Conservation (phyloP, 495 filamentous ascomycete genomes). For the Neurospora sp. region DNA sequence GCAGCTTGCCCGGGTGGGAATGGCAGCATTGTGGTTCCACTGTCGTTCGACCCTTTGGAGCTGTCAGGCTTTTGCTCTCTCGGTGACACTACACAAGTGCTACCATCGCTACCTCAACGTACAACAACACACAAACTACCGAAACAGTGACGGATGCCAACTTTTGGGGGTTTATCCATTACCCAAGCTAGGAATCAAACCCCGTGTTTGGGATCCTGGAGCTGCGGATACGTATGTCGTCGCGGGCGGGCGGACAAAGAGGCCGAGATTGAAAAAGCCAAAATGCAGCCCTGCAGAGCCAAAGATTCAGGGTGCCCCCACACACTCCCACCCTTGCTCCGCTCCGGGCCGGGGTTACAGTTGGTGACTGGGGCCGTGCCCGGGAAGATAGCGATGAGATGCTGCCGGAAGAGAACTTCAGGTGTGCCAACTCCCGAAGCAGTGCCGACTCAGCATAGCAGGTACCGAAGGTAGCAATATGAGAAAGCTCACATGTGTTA, state of each 20-base stretch:
- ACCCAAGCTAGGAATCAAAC: not conserved
- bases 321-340: not conserved
- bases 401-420: not conserved
- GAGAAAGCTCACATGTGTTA: not conserved
- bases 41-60: not conserved
- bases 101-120: not conserved
- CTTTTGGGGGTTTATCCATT: not conserved
- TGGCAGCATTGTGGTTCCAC: not conserved
- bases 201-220: not conserved
- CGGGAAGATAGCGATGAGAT: not conserved
- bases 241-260: not conserved
- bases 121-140: not conserved
- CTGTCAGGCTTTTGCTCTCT: not conserved
- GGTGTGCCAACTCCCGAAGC: not conserved
- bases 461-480: not conserved
- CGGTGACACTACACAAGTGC: not conserved
- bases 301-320: not conserved
- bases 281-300: conserved; percentile 7
- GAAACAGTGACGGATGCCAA: not conserved
- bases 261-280: not conserved
- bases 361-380: not conserved
- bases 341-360: not conserved
- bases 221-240: not conserved
- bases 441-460: not conserved
- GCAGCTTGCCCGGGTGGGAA: not conserved